Evolutionary conservation across 805 yeast species (phyloP).

Genomic region (Wickerhamomyces mucosus): DNA sequence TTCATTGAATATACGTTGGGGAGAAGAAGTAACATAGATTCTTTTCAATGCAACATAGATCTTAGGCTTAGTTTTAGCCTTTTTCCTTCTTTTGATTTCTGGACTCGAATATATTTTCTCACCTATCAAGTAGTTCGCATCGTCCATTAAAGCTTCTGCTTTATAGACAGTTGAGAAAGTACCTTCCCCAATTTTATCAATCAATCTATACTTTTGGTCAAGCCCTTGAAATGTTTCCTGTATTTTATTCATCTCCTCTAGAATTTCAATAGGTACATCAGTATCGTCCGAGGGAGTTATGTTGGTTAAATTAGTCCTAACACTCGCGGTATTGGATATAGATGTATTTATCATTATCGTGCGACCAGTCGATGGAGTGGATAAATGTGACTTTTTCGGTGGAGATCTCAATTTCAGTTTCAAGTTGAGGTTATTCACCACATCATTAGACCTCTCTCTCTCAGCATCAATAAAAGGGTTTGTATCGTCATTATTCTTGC

Average conservation of each 20-base stretch:
- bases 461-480: too few species aligned
- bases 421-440: too few species aligned
- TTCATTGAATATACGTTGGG: constrained; percentile 84
- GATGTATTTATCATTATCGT: not conserved
- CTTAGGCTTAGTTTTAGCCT: constrained; percentile 20
- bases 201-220: constrained; percentile 22
- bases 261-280: constrained; percentile 41
- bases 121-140: constrained; percentile 24
- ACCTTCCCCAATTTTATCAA: constrained; percentile 63
- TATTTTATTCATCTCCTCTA: constrained; percentile 48
- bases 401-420: too few species aligned
- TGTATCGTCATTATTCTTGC: too few species aligned
- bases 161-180: constrained; percentile 84
- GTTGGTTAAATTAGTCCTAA: not conserved
- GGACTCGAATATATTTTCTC: constrained; percentile 22
- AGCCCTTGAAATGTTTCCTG: constrained; percentile 47
- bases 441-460: too few species aligned
- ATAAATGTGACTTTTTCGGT: too few species aligned
- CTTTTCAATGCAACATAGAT: constrained; percentile 77
- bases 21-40: constrained; percentile 92
- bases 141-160: constrained; percentile 41
- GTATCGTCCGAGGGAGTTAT: constrained; percentile 24
- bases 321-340: not conserved
- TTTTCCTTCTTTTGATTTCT: constrained; percentile 15
- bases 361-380: too few species aligned